phyloP scores from a whole-genome alignment of 805 yeast species.

The Spathaspora hagerdaliae region DNA sequence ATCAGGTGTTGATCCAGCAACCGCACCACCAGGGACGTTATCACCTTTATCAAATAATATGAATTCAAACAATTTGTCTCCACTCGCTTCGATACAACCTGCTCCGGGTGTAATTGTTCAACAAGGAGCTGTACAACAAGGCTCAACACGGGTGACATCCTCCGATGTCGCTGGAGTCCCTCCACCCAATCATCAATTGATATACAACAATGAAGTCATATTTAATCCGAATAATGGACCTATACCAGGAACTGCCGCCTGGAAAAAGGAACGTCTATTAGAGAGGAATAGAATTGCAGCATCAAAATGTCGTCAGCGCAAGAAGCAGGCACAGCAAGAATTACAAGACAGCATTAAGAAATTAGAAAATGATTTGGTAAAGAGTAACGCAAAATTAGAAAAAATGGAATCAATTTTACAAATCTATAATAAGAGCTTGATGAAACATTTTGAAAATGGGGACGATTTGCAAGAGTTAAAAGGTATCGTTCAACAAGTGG shows the following conservation, averaged over 20 bases:
- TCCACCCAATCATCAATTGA: slow-evolving; percentile 48
- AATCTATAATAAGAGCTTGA: slow-evolving; percentile 16
- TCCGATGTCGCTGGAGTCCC: slow-evolving; percentile 36
- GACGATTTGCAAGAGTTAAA: slow-evolving; percentile 6
- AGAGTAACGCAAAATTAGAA: slow-evolving; percentile 14
- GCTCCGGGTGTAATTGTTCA: no score
- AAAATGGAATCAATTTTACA: slow-evolving; percentile 18
- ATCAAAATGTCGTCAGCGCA: slow-evolving; percentile 62
- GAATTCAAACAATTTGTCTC: no score
- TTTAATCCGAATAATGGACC: slow-evolving; percentile 52
- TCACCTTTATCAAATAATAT: not conserved
- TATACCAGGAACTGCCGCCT: slow-evolving; percentile 61
- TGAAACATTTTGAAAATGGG: slow-evolving; percentile 11
- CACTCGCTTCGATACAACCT: no score
- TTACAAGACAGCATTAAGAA: slow-evolving; percentile 57
- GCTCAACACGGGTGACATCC: no score
- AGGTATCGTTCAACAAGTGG: slow-evolving; percentile 2
- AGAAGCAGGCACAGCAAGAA: slow-evolving; percentile 65
- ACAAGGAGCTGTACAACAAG: no score
- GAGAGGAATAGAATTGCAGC: slow-evolving; percentile 70
- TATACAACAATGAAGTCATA: slow-evolving; percentile 53
- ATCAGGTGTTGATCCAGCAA: not conserved
- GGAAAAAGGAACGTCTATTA: slow-evolving; percentile 60
- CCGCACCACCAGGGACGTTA: slow-evolving; percentile 1
- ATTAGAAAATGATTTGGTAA: slow-evolving; percentile 41